Evolutionary conservation across 345 rosid species (phyloP), one percentile per base, ranked within the genome.

Genomic region (Psidium guajava): DNA sequence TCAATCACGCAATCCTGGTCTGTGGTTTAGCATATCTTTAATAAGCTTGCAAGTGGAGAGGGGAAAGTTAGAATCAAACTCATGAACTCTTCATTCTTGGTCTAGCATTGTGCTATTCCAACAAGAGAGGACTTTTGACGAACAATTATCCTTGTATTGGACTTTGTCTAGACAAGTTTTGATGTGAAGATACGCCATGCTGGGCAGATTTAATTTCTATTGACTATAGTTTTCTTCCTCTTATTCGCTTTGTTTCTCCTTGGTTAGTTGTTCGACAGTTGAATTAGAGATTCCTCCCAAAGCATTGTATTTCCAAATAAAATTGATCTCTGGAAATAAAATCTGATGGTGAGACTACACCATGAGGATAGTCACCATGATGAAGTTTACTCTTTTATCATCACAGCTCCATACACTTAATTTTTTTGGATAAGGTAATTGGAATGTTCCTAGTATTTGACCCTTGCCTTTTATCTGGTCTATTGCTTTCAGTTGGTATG

Each of bases 401-500:
- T 36, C 25, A 20, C 80, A 69, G 16, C 40, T 69, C 36, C 24
- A 44, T 83, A 16, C 52, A 57, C 24, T 47, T 25, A 15, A 15
- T 32, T 44, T 51, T 64, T 47, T 61, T 51, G 25, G n/a, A 53
- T 44, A 10, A 13, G 44, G 36, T 83, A 42, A 25, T 54, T n/a
- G 9, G 49, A 36, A 83, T 59, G 14, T 55, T 22, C 61, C 25
- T 14, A 69, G 47, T 28, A 69, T 69, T 69, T 69, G 21, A 18
- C 47, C 24, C 80, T 47, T 8, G 8, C 22, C 64, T 49, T 64
- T 11, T 54, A 69, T 52, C 40, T 32, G 54, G 82, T 16, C 82
- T 32, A 57, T 86, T 73, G 64, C 82, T 85, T 82, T 59, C 92
- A 97, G 99, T 94, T 96, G 94, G 87, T 93, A 84, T 92, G 94